Evolutionary conservation across 176 grass and related monocot genomes (phyloP).

Genomic region (Areca catechu): DNA sequence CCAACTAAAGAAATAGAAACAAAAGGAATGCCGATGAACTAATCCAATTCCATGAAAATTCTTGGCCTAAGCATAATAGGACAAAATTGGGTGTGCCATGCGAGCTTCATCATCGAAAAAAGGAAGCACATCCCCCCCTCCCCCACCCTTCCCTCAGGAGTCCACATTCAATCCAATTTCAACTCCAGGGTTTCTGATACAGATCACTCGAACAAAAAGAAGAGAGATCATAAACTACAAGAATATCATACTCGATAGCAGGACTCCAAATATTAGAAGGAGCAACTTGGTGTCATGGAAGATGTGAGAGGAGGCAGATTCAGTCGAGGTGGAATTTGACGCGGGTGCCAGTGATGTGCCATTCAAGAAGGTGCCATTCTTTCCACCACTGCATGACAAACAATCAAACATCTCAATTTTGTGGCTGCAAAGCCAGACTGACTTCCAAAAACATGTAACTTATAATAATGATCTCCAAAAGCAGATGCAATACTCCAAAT

Average conservation of each 20-base stretch:
- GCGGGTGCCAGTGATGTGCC: conserved; percentile 59
- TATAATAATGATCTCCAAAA: no score
- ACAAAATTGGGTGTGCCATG: conserved; percentile 5
- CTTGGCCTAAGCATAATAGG: not conserved
- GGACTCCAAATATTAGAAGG: not conserved
- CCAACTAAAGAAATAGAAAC: no score
- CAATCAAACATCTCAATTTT: not conserved
- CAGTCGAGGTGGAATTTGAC: conserved; percentile 47
- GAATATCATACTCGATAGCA: conserved; percentile 25
- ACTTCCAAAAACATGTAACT: not conserved
- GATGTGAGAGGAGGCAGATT: conserved; percentile 27
- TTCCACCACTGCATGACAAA: conserved; percentile 33
- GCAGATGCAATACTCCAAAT: no score
- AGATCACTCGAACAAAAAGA: not conserved
- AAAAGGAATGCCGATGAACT: no score
- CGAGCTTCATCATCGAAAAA: not conserved
- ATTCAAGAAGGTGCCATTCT: conserved; percentile 68
- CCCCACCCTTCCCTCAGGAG: no score
- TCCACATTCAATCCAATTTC: not conserved
- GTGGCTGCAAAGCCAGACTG: not conserved
- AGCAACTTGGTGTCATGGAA: conserved; percentile 19
- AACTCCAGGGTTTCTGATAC: not conserved
- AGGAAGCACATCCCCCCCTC: not conserved
- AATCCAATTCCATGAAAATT: no score
- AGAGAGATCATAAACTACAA: conserved; percentile 38